Conservation (phyloP, 176 grass and related monocot species). For the Rhynchospora breviuscula region DNA sequence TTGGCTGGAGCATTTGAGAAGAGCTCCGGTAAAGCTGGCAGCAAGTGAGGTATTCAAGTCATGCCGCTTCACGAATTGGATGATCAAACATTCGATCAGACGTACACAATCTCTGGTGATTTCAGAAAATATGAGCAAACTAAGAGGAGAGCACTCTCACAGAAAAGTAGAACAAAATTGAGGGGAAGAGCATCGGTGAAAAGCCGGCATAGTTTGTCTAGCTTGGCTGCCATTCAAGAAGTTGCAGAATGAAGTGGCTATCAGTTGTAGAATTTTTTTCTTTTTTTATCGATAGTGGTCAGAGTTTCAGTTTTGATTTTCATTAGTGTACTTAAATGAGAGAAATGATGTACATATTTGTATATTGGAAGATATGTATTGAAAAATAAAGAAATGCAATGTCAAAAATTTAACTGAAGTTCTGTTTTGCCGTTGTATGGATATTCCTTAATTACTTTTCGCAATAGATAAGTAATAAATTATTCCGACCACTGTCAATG, state of each 20-base stretch:
- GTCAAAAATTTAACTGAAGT: neutral
- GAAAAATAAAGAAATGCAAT: neutral
- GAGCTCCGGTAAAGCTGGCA: neutral
- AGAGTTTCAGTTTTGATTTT: neutral
- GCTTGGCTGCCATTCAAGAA: constrained; percentile 1
- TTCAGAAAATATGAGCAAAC: neutral
- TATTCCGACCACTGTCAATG: too few relatives aligned
- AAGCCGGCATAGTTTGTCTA: neutral
- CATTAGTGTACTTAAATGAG: neutral
- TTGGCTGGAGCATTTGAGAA: neutral
- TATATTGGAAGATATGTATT: neutral
- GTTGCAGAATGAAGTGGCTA: neutral
- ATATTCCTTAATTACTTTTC: too few relatives aligned
- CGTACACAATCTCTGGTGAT: neutral
- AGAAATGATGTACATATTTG: neutral
- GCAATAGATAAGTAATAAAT: too few relatives aligned
- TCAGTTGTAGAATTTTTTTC: neutral
- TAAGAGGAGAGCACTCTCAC: neutral
- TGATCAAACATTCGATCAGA: neutral
- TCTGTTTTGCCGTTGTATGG: neutral
- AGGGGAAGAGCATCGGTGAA: neutral
- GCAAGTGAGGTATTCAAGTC: constrained; percentile 10
- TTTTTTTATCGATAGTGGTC: neutral
- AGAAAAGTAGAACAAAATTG: neutral
- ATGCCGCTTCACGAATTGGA: neutral